Conservation (phyloP, 1,284 basidiomycete genomes). For the Naganishia sp. region DNA sequence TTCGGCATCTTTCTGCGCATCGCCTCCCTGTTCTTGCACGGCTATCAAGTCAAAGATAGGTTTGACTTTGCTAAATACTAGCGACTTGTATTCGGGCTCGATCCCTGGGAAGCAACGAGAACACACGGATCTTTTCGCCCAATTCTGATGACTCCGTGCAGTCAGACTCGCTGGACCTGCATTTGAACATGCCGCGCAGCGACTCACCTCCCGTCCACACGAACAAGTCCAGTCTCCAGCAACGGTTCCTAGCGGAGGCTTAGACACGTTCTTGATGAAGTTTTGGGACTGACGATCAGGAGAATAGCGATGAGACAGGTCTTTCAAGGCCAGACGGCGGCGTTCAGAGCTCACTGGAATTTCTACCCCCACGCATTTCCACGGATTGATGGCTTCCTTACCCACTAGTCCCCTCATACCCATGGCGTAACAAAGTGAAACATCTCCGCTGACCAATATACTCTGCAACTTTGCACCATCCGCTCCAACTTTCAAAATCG, state of each 20-base stretch:
- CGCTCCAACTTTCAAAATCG: slow-evolving; percentile 20
- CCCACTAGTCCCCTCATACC: slow-evolving; percentile 34
- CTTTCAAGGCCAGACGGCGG: too few species aligned
- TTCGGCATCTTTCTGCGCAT: slow-evolving; percentile 27
- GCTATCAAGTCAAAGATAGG: slow-evolving; percentile 30
- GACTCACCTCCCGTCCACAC: slow-evolving; percentile 32
- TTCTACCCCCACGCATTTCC: slow-evolving; percentile 31
- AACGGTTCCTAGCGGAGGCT: slow-evolving; percentile 31
- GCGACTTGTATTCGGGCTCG: slow-evolving; percentile 33
- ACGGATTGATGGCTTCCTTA: slow-evolving; percentile 34
- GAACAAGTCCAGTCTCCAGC: slow-evolving; percentile 34
- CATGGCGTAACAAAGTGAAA: slow-evolving; percentile 27
- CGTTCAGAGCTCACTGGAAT: slow-evolving; percentile 27
- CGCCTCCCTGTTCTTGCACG: slow-evolving; percentile 19
- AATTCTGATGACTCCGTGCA: slow-evolving; percentile 20
- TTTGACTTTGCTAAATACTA: slow-evolving; percentile 29
- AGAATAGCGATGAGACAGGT: background rate
- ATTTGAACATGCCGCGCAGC: background rate
- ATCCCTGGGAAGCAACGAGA: slow-evolving; percentile 34
- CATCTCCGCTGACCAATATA: slow-evolving; percentile 31
- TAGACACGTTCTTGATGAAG: slow-evolving; percentile 32
- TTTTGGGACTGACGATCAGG: slow-evolving; percentile 22
- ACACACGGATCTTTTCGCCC: slow-evolving; percentile 34
- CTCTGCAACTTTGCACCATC: slow-evolving; percentile 28
- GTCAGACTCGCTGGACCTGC: too few species aligned